Base-by-base conservation (phyloP, 2,329 filamentous ascomycete genomes). In the Cryphonectria radicalis region DNA sequence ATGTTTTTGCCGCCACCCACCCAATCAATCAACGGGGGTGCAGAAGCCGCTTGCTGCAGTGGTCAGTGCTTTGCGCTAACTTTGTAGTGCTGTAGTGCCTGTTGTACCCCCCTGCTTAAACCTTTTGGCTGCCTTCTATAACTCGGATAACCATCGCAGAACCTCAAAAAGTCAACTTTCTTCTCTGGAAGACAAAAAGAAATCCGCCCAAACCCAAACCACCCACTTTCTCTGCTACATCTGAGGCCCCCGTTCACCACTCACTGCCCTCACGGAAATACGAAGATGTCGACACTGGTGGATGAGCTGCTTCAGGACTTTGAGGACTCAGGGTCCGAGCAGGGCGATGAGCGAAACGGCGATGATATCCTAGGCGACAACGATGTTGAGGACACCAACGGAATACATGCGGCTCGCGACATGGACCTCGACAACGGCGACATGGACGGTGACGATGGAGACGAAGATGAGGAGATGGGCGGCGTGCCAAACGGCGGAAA, bases 251-350 rank as follows among this genome's bases (percentile, higher is more conserved):
- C 57, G 43, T 60, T n/a, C 50, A 17, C 19, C 53, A 32, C 32
- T 32, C 32, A 32, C 32, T 32, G 32, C 32, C 57, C 57, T 62
- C 10, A 66, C 14, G 37, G 11, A 40, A 64, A 65, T 70, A 40
- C 77, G 32, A 81, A 73, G 67, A 97, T 98, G 94, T 94, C 95
- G 80, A 97, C 94, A 62, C 88, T 97, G 74, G 95, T 93, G 74
- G 95, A 98, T 78, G 95, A 98, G 80, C 88, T 99, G 14, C 87
- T 98, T 76, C 93, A 96, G 78, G 94, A 97, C 80, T 96, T 97
- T 74, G 94, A 94, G 77, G 93, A 97, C 78, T 93, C 91, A 7
- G 94, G 91, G 67, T 93, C 93, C 67, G 93, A 96, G 76, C 89
- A 87, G 53, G 91, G 91, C 73, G 89, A 89, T 50, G 85, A 89